These are phyloP conservation scores for Glycine soja DNA, from an alignment of 306 rosid species.

Conservation along the genomic window DNA sequence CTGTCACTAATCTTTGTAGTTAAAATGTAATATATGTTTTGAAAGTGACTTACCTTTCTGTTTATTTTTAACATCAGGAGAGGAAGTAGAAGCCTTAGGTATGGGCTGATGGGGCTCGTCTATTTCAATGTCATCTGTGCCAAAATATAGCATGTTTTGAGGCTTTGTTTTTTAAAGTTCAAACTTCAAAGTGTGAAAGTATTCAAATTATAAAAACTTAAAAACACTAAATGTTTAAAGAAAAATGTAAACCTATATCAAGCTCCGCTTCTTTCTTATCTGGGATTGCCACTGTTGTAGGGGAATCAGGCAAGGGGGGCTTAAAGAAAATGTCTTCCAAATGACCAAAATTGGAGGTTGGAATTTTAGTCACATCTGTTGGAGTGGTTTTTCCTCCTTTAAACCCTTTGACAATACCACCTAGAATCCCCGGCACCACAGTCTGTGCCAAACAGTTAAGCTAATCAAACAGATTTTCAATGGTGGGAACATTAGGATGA, in stretches of 20 bases:
- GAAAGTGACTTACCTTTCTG: slow-evolving; percentile 58
- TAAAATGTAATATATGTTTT: slow-evolving; percentile 4
- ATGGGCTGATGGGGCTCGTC: slow-evolving; percentile 60
- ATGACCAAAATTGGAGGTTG: slow-evolving; percentile 61
- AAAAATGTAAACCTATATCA: slow-evolving; percentile 70
- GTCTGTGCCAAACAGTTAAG: slow-evolving; percentile 57
- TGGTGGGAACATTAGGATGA: slow-evolving; percentile 28
- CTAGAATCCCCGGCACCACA: slow-evolving; percentile 70
- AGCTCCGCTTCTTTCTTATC: slow-evolving; percentile 73
- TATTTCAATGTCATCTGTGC: slow-evolving; percentile 84
- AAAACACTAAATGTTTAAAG: neutral
- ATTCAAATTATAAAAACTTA: neutral
- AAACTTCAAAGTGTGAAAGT: slow-evolving; percentile 3
- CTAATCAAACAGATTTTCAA: slow-evolving; percentile 9
- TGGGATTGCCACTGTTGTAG: slow-evolving; percentile 42
- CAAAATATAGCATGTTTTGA: slow-evolving; percentile 44
- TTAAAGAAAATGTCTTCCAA: slow-evolving; percentile 69
- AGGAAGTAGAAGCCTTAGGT: slow-evolving; percentile 57
- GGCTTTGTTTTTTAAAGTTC: slow-evolving; percentile 27
- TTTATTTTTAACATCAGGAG: slow-evolving; percentile 57
- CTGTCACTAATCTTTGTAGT: slow-evolving; percentile 24
- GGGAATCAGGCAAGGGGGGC: slow-evolving; percentile 54
- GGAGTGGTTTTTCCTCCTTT: slow-evolving; percentile 67
- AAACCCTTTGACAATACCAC: slow-evolving; percentile 86
- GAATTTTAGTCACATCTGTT: slow-evolving; percentile 43